phyloP scores from a whole-genome alignment of 1,284 basidiomycete species.

The Thecaphora frezii region DNA sequence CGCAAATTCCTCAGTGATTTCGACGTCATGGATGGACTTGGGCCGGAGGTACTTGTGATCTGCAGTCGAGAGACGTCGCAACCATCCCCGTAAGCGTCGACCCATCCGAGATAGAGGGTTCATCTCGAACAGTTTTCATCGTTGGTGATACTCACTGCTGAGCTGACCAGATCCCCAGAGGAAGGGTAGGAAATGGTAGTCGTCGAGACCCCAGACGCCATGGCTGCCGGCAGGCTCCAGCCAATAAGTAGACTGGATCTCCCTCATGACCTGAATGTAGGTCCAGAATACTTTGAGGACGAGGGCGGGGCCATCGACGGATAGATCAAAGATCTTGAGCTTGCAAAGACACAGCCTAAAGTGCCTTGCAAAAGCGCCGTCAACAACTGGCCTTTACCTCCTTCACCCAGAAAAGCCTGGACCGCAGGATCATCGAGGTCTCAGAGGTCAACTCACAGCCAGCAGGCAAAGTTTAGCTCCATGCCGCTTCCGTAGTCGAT shows the following conservation, averaged over 20 bases:
- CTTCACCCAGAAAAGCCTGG: no score
- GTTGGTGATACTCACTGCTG: slow-evolving; percentile 63
- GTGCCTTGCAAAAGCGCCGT: not conserved
- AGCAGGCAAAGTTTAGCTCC: slow-evolving; percentile 96
- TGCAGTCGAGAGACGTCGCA: no score
- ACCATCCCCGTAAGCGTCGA: no score
- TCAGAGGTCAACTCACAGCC: slow-evolving; percentile 71
- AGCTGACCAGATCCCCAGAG: slow-evolving; percentile 84
- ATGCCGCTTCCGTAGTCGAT: slow-evolving; percentile 99
- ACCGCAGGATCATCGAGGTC: no score
- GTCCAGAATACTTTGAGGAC: slow-evolving; percentile 86
- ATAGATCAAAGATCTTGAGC: slow-evolving; percentile 67
- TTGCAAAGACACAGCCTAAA: slow-evolving; percentile 71
- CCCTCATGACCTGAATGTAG: slow-evolving; percentile 70
- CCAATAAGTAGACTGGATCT: slow-evolving; percentile 92
- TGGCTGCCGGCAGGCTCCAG: slow-evolving; percentile 96
- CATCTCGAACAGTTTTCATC: no score
- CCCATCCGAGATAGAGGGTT: no score
- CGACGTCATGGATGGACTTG: slow-evolving; percentile 86
- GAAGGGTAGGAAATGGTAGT: slow-evolving; percentile 96
- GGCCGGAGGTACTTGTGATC: slow-evolving; percentile 87
- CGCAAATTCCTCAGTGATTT: slow-evolving; percentile 89
- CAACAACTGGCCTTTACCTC: no score
- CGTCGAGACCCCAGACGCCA: slow-evolving; percentile 97
- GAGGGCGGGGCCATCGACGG: slow-evolving; percentile 73